Base-by-base conservation (phyloP, 1,139 yeast genomes). In the Hanseniaspora gamundiae region DNA sequence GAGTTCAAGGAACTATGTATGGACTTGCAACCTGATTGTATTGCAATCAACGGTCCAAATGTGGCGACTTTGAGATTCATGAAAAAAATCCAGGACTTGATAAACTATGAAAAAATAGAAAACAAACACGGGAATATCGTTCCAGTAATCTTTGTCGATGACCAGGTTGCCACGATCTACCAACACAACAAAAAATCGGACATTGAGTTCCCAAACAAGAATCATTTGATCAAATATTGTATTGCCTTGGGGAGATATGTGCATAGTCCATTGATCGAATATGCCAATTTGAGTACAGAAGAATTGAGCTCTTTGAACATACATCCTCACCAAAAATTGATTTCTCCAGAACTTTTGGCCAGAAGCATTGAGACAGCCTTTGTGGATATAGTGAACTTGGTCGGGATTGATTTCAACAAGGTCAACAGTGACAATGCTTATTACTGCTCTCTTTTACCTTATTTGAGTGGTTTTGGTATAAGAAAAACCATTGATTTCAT, bases 371-470 rank as follows among this genome's bases (percentile, higher is more conserved):
- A 84, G 50, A 71, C 93, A 2, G 85, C 80, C 1, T 80, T 85
- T 61, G 97, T 93, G 38, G 98, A 91, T 64, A 78, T 81, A 47
- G 86, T 86, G 31, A 88, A 91, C 60, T 68, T 85, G 68, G 94
- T 85, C 40, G 98, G 99, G 54, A 83, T 88, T 35, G 95, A 88
- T 53, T 80, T 93, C 55, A 91, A 91, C 57, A 93, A 81, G 51
- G 95, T 96, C 3, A 78, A 85, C 9, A 71, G 87, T 49, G 84
- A 81, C 47, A 60, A 59, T 36, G 69, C 78, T 1, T 83, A 85
- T 54, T 64, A 77, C 50, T 85, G 94, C 0, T 75, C 76, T 43
- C 63, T 78, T 43, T 67, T 91, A 49, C 93, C 79, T 35, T 93
- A 73, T 59, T 75, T 91, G 45, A 76, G 94, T 16, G 99, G 99